Base-by-base conservation (phyloP, 1,284 basidiomycete species). In the Bondarzewia mesenterica region DNA sequence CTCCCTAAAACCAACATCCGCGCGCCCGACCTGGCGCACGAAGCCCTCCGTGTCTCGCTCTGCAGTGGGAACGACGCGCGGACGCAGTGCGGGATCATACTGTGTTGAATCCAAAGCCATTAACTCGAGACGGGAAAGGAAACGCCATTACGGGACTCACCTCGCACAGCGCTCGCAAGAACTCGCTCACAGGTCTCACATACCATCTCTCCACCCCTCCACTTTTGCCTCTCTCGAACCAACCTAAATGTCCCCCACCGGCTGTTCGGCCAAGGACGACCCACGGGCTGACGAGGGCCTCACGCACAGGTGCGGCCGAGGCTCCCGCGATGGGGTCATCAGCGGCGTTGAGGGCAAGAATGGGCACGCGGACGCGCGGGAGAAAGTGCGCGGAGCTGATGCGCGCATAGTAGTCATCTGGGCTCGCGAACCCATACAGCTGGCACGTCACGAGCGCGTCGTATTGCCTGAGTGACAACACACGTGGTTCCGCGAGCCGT, bases 161-260 rank as follows among this genome's bases (percentile, higher is more conserved):
- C 14, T 22, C 51, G 15, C 57, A 7, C 12, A 63, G 42, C 8
- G 62, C 59, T 5, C 44, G 35, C 18, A 63, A 52, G 46, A 55
- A 60, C 47, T 63, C 52, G 26, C 22, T 37, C 25, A 58, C 52
- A 7, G 62, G 60, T 48, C 52, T 50, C 29, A 57, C 55, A 48
- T 59, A 61, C 62, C 62, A 63, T 20, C 59, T 54, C n/a, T 49
- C 23, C 5, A 58, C 39, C 26, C 29, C 47, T 12, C 57, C 55
- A 16, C 49, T 52, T 21, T 42, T 12, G 4, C 29, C 44, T 7
- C 38, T 14, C 47, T 57, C 57, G 47, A 58, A 61, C 60, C 61
- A 62, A 1, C 62, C 62, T 16, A 62, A 53, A 49, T 63, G 60
- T 6, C 60, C 60, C 10, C 62, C 62, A 3, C 50, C 43, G 10